Evolutionary conservation across 2,329 filamentous ascomycete genomes (phyloP).

Genomic region (Paecilomyces sp.): DNA sequence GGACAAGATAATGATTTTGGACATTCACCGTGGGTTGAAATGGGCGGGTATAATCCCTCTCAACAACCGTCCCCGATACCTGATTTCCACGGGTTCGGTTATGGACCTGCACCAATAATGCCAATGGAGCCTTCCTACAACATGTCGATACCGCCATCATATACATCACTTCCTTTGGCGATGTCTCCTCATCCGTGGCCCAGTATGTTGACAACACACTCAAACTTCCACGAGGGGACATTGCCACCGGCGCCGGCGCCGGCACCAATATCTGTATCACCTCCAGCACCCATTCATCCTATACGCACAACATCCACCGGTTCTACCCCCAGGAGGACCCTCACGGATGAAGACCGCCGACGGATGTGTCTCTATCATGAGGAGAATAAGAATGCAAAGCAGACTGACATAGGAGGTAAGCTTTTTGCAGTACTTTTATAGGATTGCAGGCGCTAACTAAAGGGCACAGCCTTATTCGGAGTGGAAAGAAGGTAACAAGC

Average conservation of each 20-base stretch:
- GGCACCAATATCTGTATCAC: conserved; percentile 44
- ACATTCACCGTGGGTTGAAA: conserved; percentile 39
- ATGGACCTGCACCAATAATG: conserved; percentile 55
- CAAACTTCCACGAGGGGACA: conserved; percentile 54
- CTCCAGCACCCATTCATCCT: conserved; percentile 37
- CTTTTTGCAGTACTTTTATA: background rate
- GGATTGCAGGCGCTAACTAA: conserved; percentile 11
- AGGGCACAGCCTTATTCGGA: conserved; percentile 66
- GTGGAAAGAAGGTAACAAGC: conserved; percentile 82
- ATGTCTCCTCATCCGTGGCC: conserved; percentile 68
- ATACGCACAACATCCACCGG: conserved; percentile 32
- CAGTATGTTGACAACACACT: conserved; percentile 70
- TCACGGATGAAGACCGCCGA: conserved; percentile 84
- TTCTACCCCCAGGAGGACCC: conserved; percentile 70
- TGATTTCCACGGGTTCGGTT: conserved; percentile 60
- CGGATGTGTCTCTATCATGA: conserved; percentile 92
- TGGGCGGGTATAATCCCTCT: conserved; percentile 41
- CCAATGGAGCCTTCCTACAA: conserved; percentile 50
- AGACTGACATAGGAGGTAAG: conserved; percentile 88
- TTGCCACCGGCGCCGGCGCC: conserved; percentile 52
- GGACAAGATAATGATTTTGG: conserved; percentile 38
- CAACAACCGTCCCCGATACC: conserved; percentile 65
- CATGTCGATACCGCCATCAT: conserved; percentile 51
- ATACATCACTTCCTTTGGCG: conserved; percentile 58
- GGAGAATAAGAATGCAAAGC: conserved; percentile 82